These are phyloP conservation scores for Verticillium nubilum DNA, from an alignment of 2,329 filamentous ascomycete species.

Conservation along the genomic window DNA sequence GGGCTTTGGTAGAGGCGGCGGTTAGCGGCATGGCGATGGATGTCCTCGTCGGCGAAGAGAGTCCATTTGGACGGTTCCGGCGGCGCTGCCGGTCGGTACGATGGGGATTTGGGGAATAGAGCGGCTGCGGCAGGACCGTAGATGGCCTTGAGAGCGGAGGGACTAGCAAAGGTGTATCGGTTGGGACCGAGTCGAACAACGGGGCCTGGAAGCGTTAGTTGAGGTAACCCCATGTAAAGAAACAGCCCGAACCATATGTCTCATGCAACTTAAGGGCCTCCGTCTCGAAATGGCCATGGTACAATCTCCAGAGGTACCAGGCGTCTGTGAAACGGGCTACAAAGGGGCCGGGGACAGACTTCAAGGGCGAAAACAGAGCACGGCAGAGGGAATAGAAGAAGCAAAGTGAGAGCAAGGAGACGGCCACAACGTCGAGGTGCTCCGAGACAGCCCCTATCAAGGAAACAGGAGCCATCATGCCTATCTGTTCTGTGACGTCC, in stretches of 20 bases:
- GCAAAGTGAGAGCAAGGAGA: neutral
- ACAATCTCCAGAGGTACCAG: slow-evolving; percentile 20
- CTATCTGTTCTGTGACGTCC: too few species aligned
- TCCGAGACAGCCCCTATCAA: neutral
- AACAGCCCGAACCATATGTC: slow-evolving; percentile 25
- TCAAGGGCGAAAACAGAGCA: slow-evolving; percentile 13
- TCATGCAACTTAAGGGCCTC: slow-evolving; percentile 21
- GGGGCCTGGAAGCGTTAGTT: slow-evolving; percentile 14
- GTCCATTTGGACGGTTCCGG: slow-evolving; percentile 13
- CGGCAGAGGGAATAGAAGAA: neutral
- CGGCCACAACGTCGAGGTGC: neutral
- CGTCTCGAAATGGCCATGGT: slow-evolving; percentile 18
- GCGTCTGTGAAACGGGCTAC: slow-evolving; percentile 20
- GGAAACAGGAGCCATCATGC: neutral
- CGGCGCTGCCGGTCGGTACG: slow-evolving; percentile 22
- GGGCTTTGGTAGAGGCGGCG: slow-evolving; percentile 34
- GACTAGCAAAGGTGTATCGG: slow-evolving; percentile 38
- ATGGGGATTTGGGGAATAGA: slow-evolving; percentile 24
- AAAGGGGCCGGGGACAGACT: slow-evolving; percentile 18
- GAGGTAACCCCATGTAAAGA: too few species aligned
- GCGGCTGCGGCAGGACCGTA: slow-evolving; percentile 17
- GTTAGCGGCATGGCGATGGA: slow-evolving; percentile 27
- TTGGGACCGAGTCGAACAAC: slow-evolving; percentile 40
- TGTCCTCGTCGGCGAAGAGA: slow-evolving; percentile 22
- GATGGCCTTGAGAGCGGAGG: slow-evolving; percentile 30